These are phyloP conservation scores for Arthrobotrys iridis DNA, from an alignment of 2,329 filamentous ascomycete species.

Conservation along the genomic window DNA sequence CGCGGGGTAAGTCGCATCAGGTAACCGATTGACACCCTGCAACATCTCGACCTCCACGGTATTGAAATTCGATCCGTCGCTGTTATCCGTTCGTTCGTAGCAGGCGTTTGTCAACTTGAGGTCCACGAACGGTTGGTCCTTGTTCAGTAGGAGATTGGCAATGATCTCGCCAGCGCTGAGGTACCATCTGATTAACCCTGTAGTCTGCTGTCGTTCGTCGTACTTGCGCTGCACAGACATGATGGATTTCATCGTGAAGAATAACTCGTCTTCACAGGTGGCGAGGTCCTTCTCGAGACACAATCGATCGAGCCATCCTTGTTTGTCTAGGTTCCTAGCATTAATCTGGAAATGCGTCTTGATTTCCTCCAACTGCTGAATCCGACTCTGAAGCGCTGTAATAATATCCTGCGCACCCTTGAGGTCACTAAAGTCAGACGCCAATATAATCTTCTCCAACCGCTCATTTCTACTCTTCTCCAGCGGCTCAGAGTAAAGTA, in stretches of 20 bases:
- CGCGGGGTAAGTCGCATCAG: conserved; percentile 90
- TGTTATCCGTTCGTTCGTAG: conserved; percentile 96
- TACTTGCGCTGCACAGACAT: conserved; percentile 91
- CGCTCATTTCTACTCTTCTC: conserved; percentile 97
- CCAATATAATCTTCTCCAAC: conserved; percentile 97
- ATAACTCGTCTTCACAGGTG: conserved; percentile 92
- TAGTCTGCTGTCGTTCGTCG: conserved; percentile 77
- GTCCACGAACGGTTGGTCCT: conserved; percentile 87
- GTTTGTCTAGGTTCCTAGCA: conserved; percentile 82
- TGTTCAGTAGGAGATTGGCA: conserved; percentile 92
- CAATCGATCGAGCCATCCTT: conserved; percentile 90
- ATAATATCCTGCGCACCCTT: conserved; percentile 94
- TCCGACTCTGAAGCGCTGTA: conserved; percentile 86
- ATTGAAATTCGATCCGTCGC: conserved; percentile 95
- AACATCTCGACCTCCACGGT: conserved; percentile 87
- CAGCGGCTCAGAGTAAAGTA: conserved; percentile 94
- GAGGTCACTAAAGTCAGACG: conserved; percentile 97
- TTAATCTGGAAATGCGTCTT: conserved; percentile 96
- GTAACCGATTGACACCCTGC: conserved; percentile 86
- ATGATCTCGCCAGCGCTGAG: conserved; percentile 95
- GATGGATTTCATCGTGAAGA: conserved; percentile 99
- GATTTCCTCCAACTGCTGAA: conserved; percentile 93
- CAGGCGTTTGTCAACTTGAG: conserved; percentile 89
- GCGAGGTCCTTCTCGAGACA: conserved; percentile 88
- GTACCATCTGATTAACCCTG: conserved; percentile 86